Evolutionary conservation across 176 grass and related monocot species (phyloP).

Genomic region (Rhipidocladum racemiflorum): DNA sequence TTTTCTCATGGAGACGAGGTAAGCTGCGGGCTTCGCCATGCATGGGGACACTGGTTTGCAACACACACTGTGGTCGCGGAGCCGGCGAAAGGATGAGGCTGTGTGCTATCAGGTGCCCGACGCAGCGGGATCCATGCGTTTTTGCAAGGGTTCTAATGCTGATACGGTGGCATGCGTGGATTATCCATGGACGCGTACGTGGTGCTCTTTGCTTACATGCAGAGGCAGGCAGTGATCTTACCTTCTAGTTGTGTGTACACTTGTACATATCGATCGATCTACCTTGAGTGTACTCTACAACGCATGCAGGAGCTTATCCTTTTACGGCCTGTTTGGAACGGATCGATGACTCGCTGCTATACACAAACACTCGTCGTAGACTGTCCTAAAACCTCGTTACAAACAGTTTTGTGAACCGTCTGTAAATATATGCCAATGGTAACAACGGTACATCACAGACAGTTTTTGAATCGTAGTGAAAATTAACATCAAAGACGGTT

Average conservation of each 20-base stretch:
- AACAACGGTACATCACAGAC: no score
- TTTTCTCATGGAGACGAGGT: background rate
- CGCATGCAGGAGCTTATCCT: background rate
- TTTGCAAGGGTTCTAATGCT: background rate
- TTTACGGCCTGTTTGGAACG: background rate
- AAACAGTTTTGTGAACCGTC: no score
- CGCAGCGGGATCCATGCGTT: background rate
- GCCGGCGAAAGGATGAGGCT: background rate
- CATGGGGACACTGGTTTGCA: background rate
- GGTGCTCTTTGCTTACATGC: background rate
- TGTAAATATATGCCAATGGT: no score
- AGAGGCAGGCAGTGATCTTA: background rate
- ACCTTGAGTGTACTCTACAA: background rate
- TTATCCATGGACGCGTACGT: background rate
- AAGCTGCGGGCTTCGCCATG: background rate
- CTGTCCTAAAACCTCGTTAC: no score
- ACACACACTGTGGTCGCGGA: background rate
- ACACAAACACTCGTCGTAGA: no score
- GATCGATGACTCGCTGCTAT: no score
- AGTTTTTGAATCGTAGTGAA: no score
- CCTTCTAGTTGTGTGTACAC: background rate
- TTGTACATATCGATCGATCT: background rate
- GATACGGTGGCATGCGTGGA: background rate
- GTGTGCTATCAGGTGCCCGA: background rate
- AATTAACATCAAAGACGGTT: no score